Base-by-base conservation (phyloP, 2,329 filamentous ascomycete species). In the Fusarium mundagurra region DNA sequence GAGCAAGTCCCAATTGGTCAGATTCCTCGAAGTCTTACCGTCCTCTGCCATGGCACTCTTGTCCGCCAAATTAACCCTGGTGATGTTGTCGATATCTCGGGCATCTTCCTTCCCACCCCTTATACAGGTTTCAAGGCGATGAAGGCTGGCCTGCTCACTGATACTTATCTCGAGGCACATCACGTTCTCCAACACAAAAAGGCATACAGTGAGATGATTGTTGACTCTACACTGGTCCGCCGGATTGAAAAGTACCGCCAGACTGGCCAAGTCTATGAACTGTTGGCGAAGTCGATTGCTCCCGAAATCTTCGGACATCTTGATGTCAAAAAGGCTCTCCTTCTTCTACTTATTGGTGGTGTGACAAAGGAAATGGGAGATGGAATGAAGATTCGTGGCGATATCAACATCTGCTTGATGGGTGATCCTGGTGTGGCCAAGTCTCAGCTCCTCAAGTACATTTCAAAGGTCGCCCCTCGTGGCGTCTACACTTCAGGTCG, bases 51-150 rank as follows among this genome's bases (percentile, higher is more conserved):
- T 80, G 96, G 96, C 69, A 93, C 91, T 69, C 88, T 97, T 18
- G 94, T 96, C 36, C 89, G 96, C 67, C 92, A 94, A 78, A 90
- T 98, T 79, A 98, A 94, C 81, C 96, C 96, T 6, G 96, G 96
- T 73, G 96, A 99, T 83, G 92, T 98, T 8, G 92, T 98, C 27
- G 96, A 99, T 81, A 91, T 98, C 76, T 94, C 94, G 9, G 96
- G 96, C 73, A 96, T 99, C 79, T 99, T 99, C 86, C 87, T 99
- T 36, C 97, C 96, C 2, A 98, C 95, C 0, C 96, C 96, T 2
- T 99, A 99, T 82, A 99, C 96, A n/a, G 96, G 96, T 48, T 99
- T 99, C 88, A 93, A 97, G 85, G 97, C 96, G 8, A 98, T 99
- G 85, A 93, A 93, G 76, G 96, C 96, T 33, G 96, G 96, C 67